phyloP scores from a whole-genome alignment of 2,329 filamentous ascomycete species.

The Aspergillus fijiensis region DNA sequence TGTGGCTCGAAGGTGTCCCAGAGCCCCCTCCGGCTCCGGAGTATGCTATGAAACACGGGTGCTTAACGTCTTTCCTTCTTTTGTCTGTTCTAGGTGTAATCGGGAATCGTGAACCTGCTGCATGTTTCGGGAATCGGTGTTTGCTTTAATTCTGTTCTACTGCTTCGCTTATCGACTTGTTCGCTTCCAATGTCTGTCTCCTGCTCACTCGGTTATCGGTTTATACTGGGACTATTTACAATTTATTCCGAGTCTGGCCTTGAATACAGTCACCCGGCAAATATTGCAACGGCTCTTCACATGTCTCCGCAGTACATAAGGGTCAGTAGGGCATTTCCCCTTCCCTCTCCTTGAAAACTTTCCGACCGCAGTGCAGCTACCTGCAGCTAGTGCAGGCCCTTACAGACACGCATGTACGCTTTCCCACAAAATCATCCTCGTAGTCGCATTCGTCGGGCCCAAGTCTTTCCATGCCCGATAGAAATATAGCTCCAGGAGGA shows the following conservation, averaged over 20 bases:
- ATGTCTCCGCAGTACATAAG: not conserved
- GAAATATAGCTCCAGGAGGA: not conserved
- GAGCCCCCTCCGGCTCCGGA: no score
- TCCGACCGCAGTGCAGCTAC: no score
- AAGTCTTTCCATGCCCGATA: not conserved
- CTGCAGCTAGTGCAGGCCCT: no score
- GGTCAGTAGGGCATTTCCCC: not conserved
- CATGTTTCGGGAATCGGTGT: not conserved
- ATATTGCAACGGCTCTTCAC: not conserved
- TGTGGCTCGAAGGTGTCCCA: no score
- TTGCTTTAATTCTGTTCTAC: not conserved
- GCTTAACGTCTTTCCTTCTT: not conserved
- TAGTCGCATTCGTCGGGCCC: not conserved
- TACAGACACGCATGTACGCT: not conserved
- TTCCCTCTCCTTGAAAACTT: no score
- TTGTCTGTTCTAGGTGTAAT: not conserved
- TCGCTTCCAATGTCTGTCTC: not conserved
- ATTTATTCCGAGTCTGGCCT: not conserved
- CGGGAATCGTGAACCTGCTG: not conserved
- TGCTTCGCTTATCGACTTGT: slow-evolving; percentile 2
- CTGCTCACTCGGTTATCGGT: not conserved
- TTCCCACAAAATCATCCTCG: not conserved
- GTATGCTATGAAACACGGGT: no score
- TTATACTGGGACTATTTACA: not conserved
- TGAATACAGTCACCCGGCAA: not conserved